Evolutionary conservation across 305 asterid species (phyloP), one percentile per base, ranked within the genome.

Genomic region (Fraxinus sp.): DNA sequence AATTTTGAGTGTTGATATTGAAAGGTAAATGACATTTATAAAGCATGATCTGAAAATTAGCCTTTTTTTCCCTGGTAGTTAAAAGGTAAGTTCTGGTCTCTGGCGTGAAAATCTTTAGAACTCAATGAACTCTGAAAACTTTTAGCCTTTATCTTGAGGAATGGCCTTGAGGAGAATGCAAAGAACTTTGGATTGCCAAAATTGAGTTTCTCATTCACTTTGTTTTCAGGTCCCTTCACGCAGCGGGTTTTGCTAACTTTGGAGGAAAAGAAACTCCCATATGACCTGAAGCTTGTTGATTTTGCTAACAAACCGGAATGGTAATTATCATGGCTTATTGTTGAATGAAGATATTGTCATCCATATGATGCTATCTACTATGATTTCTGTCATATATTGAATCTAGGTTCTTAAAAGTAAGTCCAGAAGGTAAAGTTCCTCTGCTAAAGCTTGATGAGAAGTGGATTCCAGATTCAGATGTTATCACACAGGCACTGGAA

Each of bases 351-450:
- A 14, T 37, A 10, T 7, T 76, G 33, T 36, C 41, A 33, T 36
- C 62, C 30, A 24, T 72, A 3, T 20, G 52, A 73, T 72, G 36
- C 46, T 78, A 57, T 26, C 64, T 28, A 68, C 75, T 28, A 71
- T 30, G 22, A 10, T 26, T 70, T 26, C 35, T 32, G 76, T 30
- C 75, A 70, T 30, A 28, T 13, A 32, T 81, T 16, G 70, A 35
- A 26, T 70, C 2, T 73, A 95, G 99, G 99, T 91, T 96, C 80
- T 87, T 94, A 43, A 84, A 85, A 78, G 49, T 94, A 81, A 94
- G 89, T 78, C 98, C 98, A 20, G 97, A 96, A 77, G 97, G 99
- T 85, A 94, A 93, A 89, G 99, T 96, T 84, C 99, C 99, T 11
- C 24, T 92, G 78, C 49, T 96, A 55, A 94, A 93, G 90, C 93